These are phyloP conservation scores for Elaphomyces granulatus DNA, from an alignment of 495 filamentous ascomycete genomes.

Conservation along the genomic window DNA sequence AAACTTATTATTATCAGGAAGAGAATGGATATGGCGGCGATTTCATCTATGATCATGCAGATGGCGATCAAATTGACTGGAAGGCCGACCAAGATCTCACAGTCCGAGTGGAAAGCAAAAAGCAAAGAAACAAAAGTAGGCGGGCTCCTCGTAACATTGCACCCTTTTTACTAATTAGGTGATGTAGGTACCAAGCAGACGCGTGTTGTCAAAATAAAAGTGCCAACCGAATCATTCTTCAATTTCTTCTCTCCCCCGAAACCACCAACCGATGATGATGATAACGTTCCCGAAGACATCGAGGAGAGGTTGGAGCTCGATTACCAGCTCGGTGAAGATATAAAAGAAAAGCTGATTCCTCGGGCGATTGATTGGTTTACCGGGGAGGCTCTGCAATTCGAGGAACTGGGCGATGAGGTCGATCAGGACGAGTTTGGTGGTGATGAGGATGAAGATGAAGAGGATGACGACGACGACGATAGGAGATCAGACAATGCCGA, in stretches of 20 bases:
- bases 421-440: conserved; percentile 79
- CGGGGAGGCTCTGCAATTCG: conserved; percentile 92
- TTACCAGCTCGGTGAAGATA: conserved; percentile 97
- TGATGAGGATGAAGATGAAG: conserved; percentile 84
- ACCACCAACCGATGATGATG: conserved; percentile 58
- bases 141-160: conserved; percentile 7
- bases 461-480: conserved; percentile 73
- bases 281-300: conserved; percentile 75
- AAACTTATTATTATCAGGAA: conserved; percentile 98
- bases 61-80: conserved; percentile 97
- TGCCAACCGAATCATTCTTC: conserved; percentile 98
- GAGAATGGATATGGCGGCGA: conserved; percentile 97
- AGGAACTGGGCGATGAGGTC: conserved; percentile 80
- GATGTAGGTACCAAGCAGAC: conserved; percentile 90
- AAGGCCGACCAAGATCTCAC: conserved; percentile 87
- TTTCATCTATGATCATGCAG: conserved; percentile 99
- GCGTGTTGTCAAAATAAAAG: conserved; percentile 95
- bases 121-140: conserved; percentile 98
- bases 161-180: conserved; percentile 15
- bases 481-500: conserved; percentile 36
- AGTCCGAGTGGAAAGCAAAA: conserved; percentile 91
- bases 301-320: conserved; percentile 97
- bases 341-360: conserved; percentile 99
- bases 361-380: conserved; percentile 99
- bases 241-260: conserved; percentile 98